Base-by-base conservation (phyloP, 805 yeast genomes). In the Wickerhamiella domercqiae region DNA sequence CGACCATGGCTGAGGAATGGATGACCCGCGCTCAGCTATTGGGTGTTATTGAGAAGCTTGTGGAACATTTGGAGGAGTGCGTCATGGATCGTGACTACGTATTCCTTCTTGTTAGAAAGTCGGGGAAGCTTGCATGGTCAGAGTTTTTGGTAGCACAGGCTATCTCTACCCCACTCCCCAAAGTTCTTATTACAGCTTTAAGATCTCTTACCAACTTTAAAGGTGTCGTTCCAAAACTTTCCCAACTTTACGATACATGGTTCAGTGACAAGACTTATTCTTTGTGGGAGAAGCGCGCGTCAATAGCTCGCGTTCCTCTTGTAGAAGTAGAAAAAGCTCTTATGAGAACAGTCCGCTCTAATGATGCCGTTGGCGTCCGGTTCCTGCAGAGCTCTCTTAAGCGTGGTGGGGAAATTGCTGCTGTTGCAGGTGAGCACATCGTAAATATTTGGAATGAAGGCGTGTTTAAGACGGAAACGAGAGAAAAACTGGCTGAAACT, bases 1-100 rank as follows among this genome's bases (percentile, higher is more conserved):
- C 5, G 7, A 30, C 33, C 19, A 6, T 21, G 18, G 16, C 60
- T 9, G 59, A 63, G 14, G 61, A 75, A 19, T 61, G 62, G 60
- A 49, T 63, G 5, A 59, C 76, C 17, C 78, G 83, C 26, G 69
- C 69, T 33, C 94, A 83, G 51, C 71, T 73, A n/a, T 56, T 55
- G 16, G 39, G 47, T 2, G 56, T 80, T 45, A 41, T 71, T 13
- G 49, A 54, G 13, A 56, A 40, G 9, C 42, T 56, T 5, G 50
- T 74, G 31, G 59, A 62, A 20, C 45, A 55, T 39, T 47, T 52
- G 26, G 54, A 60, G 6, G 73, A 68, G 39, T 63, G 69, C 38
- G 57, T 62, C 16, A 54, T 74, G 43, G 84, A 76, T 45, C 57
- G 57, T 24, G 54, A 60, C 19, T 73, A 70, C 48, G 54, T 72